Conservation (phyloP, 495 filamentous ascomycete genomes). For the Tuber microsphaerosporum region DNA sequence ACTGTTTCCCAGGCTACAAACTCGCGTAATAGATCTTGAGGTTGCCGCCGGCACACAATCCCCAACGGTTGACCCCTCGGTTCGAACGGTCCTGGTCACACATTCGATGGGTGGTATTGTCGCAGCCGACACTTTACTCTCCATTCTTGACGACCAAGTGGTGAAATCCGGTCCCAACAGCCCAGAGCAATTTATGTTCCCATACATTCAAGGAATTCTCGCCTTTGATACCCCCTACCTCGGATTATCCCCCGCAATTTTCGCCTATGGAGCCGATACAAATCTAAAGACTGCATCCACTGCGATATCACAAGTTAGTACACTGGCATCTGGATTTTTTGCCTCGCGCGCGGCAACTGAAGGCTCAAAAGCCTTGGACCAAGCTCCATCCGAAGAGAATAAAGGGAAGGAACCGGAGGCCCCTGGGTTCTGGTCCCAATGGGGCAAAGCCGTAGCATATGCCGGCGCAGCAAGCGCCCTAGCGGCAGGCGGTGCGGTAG, state of each 20-base stretch:
- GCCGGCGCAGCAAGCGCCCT: constrained; percentile 74
- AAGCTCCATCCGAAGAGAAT: constrained; percentile 15
- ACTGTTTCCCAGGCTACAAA: constrained; percentile 59
- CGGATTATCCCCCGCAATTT: constrained; percentile 78
- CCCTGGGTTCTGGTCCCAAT: constrained; percentile 53
- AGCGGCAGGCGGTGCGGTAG: constrained; percentile 77
- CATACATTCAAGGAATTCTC: constrained; percentile 72
- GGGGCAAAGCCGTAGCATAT: constrained; percentile 76
- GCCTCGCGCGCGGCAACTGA: constrained; percentile 28
- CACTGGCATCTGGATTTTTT: constrained; percentile 28
- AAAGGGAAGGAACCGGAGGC: constrained; percentile 21
- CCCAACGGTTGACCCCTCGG: constrained; percentile 80
- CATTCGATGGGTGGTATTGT: constrained; percentile 98
- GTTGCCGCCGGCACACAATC: constrained; percentile 72
- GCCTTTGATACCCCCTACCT: constrained; percentile 95
- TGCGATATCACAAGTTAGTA: constrained; percentile 59
- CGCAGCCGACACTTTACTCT: constrained; percentile 74
- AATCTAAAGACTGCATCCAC: constrained; percentile 69
- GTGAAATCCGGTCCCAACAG: constrained; percentile 36
- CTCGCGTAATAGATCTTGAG: constrained; percentile 90
- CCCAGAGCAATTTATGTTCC: constrained; percentile 51
- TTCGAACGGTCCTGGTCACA: constrained; percentile 75
- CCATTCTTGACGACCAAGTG: constrained; percentile 41
- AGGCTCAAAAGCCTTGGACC: constrained; percentile 19
- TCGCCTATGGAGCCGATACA: constrained; percentile 79